Base-by-base conservation (phyloP, 2,329 filamentous ascomycete species). In the Penicillium olsonii region DNA sequence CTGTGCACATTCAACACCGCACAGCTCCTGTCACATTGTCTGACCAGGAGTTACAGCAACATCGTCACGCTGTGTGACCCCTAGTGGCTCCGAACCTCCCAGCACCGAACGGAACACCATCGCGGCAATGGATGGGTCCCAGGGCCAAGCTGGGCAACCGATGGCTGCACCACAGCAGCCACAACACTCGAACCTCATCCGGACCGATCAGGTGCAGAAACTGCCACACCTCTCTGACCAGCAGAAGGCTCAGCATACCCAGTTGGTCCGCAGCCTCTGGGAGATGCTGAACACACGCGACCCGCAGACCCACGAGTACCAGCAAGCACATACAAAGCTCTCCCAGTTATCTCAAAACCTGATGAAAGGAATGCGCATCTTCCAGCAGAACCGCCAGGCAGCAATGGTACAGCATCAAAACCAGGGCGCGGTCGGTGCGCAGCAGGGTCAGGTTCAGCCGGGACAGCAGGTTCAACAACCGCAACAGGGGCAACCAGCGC, bases 191-290 rank as follows among this genome's bases (percentile, higher is more conserved):
- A 72, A 74, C 45, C 62, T 79, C 41, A 80, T 82, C 56, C 74
- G 74, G 37, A 77, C 78, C 24, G 75, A 78, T 48, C 76, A 81
- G 52, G 78, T 83, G 43, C 74, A 76, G 52, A 74, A 74, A 49
- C 70, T 83, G 5, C 78, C 78, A 5, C 73, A 77, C 64, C 70
- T 85, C 24, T 77, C 68, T 52, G 78, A 81, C 8, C 68, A 77
- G 41, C 76, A 80, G 58, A 84, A 84, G 68, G 67, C 74, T 37
- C 76, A 80, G 56, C 83, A 83, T 60, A 78, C 78, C 49, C 68
- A 75, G 41, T 71, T 78, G 17, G 75, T 85, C 53, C 73, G 75
- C 48, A 76, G 72, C 52, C 72, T 82, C 42, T 85, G 81, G 81
- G 74, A 76, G 24, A 66, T 75, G 26, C 70, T 81, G 42, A 76